phyloP scores from a whole-genome alignment of 768 basidiomycete genomes.

The Trametes cingulata region DNA sequence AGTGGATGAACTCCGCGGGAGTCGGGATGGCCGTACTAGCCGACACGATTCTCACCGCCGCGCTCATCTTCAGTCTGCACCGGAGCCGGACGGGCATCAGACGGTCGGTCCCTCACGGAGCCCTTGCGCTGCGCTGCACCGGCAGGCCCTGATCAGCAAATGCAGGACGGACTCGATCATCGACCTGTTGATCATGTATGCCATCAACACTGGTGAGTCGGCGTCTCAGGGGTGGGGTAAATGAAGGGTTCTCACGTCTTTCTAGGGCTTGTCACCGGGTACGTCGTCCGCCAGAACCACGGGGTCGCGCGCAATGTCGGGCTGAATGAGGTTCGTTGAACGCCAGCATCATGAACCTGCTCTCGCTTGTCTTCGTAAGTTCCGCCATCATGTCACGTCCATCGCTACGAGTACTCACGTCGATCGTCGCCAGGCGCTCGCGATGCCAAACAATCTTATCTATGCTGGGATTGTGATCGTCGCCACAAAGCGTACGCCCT shows the following conservation, averaged over 20 bases:
- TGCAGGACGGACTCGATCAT: slow-evolving; percentile 11
- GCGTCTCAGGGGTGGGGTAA: background rate
- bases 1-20: slow-evolving; percentile 18
- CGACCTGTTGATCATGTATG: slow-evolving; percentile 14
- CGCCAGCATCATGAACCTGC: slow-evolving; percentile 3
- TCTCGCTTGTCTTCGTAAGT: slow-evolving; percentile 9
- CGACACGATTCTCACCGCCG: slow-evolving; percentile 3
- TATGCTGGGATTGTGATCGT: slow-evolving; percentile 13
- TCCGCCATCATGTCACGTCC: background rate
- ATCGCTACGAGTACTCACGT: background rate
- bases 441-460: slow-evolving; percentile 17
- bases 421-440: background rate
- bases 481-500: slow-evolving; percentile 8
- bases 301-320: too few species aligned
- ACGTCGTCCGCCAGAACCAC: background rate
- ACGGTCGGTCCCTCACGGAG: background rate
- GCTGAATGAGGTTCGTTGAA: too few species aligned
- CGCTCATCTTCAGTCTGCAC: slow-evolving; percentile 5
- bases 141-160: background rate
- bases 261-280: slow-evolving; percentile 11
- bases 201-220: slow-evolving; percentile 10
- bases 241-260: background rate
- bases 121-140: background rate
- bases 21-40: slow-evolving; percentile 11
- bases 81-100: slow-evolving; percentile 10